A percentile compares a stretch with the other conserved stretches of the same genome.
Conservation (phyloP, 345 rosid genomes). For the Pistacia atlantica region DNA sequence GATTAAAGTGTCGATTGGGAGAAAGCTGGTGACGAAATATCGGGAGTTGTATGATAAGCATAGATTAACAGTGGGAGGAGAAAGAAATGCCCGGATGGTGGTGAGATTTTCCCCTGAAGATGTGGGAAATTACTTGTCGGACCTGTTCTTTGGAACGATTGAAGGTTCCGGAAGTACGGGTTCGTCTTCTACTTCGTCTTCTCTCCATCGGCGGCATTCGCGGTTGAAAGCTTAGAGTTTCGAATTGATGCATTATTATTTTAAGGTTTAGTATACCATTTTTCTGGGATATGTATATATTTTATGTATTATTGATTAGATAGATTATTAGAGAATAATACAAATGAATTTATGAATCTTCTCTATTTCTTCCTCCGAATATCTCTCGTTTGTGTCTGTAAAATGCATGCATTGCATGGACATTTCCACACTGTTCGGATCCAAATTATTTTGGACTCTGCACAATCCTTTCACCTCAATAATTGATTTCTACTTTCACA, state of each 20-base stretch:
- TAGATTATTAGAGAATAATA: too few species aligned
- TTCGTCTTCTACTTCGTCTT: slow-evolving; percentile 17
- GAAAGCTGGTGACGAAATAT: slow-evolving; percentile 45
- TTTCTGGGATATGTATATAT: not conserved
- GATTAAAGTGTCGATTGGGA: slow-evolving; percentile 44
- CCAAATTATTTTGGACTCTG: too few species aligned
- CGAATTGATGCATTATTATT: not conserved
- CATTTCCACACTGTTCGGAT: too few species aligned
- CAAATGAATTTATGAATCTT: too few species aligned
- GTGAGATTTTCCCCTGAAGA: slow-evolving; percentile 57
- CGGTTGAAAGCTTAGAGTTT: not conserved
- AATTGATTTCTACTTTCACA: too few species aligned
- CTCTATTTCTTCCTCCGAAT: too few species aligned
- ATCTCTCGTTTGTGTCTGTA: too few species aligned
- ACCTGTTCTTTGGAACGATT: slow-evolving; percentile 35
- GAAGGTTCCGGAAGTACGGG: not conserved
- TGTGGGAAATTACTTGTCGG: slow-evolving; percentile 55
- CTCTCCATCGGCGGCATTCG: slow-evolving; percentile 18
- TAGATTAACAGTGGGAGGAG: slow-evolving; percentile 12
- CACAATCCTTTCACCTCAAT: too few species aligned
- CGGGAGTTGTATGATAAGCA: slow-evolving; percentile 53
- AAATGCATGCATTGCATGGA: too few species aligned
- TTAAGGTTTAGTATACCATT: not conserved
- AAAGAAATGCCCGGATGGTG: slow-evolving; percentile 9
- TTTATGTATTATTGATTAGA: too few species aligned